Percentiles rank a stretch among this genome's conserved stretches.
phyloP scores from a whole-genome alignment of 495 filamentous ascomycete species.

The Bathelium albidoporum region DNA sequence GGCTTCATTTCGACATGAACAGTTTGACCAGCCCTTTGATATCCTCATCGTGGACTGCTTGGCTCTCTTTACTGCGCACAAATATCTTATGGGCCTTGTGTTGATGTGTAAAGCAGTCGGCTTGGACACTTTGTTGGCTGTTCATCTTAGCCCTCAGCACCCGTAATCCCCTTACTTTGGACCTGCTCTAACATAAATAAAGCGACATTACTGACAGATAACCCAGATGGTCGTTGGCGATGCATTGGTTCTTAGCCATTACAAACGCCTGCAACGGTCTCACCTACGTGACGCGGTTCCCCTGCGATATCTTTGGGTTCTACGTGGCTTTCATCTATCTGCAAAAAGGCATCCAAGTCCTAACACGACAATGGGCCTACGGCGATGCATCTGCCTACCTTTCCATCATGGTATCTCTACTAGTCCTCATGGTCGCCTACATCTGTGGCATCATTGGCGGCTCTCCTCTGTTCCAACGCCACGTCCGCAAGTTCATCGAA shows the following conservation, averaged over 20 bases:
- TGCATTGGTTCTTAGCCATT: slow-evolving; percentile 35
- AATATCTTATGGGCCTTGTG: too few species aligned
- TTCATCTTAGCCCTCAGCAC: neutral
- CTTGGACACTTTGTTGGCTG: too few species aligned
- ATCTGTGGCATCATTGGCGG: slow-evolving; percentile 28
- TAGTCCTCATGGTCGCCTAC: slow-evolving; percentile 21
- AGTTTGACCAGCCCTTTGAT: too few species aligned
- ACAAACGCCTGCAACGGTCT: slow-evolving; percentile 35
- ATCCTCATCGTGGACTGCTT: too few species aligned
- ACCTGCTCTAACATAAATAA: neutral
- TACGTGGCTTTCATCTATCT: slow-evolving; percentile 38
- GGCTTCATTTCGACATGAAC: too few species aligned
- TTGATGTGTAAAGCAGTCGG: too few species aligned
- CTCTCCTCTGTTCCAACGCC: slow-evolving; percentile 25
- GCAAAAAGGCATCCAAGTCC: slow-evolving; percentile 16
- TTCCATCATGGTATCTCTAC: slow-evolving; percentile 55
- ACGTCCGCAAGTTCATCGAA: slow-evolving; percentile 29
- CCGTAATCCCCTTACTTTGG: neutral
- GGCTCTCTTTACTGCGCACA: too few species aligned
- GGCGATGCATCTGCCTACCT: slow-evolving; percentile 61
- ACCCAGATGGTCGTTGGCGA: slow-evolving; percentile 30
- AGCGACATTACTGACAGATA: neutral
- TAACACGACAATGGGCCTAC: slow-evolving; percentile 3
- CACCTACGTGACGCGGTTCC: slow-evolving; percentile 36
- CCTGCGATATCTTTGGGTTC: slow-evolving; percentile 35